Evolutionary conservation across 306 rosid species (phyloP).

Genomic region (Casuarina cunninghamiana): DNA sequence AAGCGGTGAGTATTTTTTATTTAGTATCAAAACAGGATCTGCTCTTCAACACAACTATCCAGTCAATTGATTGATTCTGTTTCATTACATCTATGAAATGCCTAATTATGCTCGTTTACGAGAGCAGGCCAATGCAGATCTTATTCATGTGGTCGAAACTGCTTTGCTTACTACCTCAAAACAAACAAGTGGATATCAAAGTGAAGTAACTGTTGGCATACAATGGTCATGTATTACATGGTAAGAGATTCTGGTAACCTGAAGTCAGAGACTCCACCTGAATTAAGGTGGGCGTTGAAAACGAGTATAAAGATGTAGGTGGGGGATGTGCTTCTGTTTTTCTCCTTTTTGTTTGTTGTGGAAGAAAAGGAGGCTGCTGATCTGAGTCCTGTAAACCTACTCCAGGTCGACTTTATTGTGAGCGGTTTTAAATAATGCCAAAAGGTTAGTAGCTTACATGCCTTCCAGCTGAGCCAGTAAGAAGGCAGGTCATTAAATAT

Average conservation of each 20-base stretch:
- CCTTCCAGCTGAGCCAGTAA: neutral
- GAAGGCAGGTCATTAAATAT: neutral
- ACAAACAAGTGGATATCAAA: neutral
- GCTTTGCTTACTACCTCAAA: constrained; percentile 1
- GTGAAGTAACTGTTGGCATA: neutral
- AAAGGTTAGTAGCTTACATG: too few relatives aligned
- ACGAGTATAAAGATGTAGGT: too few relatives aligned
- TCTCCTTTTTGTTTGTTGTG: too few relatives aligned
- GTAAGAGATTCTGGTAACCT: neutral
- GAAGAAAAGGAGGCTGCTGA: too few relatives aligned
- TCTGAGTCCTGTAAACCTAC: too few relatives aligned
- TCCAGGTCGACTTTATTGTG: too few relatives aligned
- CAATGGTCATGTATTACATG: neutral
- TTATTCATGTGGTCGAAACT: neutral
- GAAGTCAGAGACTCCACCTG: neutral
- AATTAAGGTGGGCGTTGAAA: too few relatives aligned
- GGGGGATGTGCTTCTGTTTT: too few relatives aligned
- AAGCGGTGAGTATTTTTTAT: neutral
- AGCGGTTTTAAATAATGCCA: too few relatives aligned
- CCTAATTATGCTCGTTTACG: neutral
- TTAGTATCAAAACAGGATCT: neutral
- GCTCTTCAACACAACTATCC: neutral
- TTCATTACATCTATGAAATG: neutral
- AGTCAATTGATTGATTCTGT: neutral
- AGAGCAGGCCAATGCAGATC: neutral